Evolutionary conservation across 306 rosid species (phyloP), one percentile per base, ranked within the genome.

Genomic region (Quercus agrifolia): DNA sequence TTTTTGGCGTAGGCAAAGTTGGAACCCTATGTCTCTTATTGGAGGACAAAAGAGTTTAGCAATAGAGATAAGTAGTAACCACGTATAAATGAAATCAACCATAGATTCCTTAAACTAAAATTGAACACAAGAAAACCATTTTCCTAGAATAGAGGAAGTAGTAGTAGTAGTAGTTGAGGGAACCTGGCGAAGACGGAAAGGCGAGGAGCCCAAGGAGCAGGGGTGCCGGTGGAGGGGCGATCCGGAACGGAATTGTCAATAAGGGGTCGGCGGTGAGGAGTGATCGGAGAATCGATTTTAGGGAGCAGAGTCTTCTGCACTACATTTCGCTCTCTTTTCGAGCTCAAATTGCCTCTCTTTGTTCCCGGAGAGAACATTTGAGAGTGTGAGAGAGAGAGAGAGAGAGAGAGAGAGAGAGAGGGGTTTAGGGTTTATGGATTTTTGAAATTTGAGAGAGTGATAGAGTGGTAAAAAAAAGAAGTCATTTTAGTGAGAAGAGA

Each of bases 131-230:
- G 46, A 0, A 41, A 8, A 41, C 46, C 46, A 41, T 41, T 41
- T 7, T 41, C 46, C 46, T 41, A 8, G 46, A 49, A 3, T 49
- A 49, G 1, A 49, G 54, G 5, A 12, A 49, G 17, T 49, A 7
- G 44, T 38, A 38, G 44, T 35, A 35, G 44, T 38, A 41, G 46
- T 38, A 38, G 46, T 38, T 38, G 46, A 41, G 46, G 0, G 72
- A 81, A 87, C 99, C 99, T 90, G 73, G 99, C 98, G 18, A 94
- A 91, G 18, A 94, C 94, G 1, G 99, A 94, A 62, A 92, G 87
- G 83, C 97, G 97, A 81, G 97, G 95, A 80, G 91, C 92, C 99
- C 99, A 95, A 13, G 97, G 97, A 44, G 98, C 99, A 41, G 98
- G 99, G 27, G 99, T 95, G 69, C 99, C 99, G 77, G 97, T 88